Base-by-base conservation (phyloP, 1,139 yeast species). In the Meyerozyma smithsonii region DNA sequence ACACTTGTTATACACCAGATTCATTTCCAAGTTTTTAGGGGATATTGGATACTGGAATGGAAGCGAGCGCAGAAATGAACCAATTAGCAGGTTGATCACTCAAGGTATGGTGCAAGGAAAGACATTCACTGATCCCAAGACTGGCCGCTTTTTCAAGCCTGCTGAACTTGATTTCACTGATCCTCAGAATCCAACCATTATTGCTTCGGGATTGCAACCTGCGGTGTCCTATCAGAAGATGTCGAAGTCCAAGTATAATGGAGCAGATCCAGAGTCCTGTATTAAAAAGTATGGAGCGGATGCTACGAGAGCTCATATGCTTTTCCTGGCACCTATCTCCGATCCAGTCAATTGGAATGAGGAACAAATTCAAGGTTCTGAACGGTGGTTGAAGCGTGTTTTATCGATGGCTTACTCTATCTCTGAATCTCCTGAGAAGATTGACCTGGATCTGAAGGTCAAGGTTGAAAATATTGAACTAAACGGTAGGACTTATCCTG, bases 81-180 rank as follows among this genome's bases (percentile, higher is more conserved):
- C 98, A 1, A 79, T 92, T 51, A 74, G 66, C 40, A 77, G 76
- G 44, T 67, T 92, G 33, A 81, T 92, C 1, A 90, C 97, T 1
- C 98, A 90, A 57, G 98, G 98, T 12, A 92, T 92, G 98, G 98
- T 92, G 4, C 97, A 90, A 49, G 97, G 97, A 1, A 80, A 78
- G 54, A 92, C 98, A 0, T 85, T 60, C 50, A 68, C 72, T 10
- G 84, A 89, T 49, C 94, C 96, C 1, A 62, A 60, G 0, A 82
- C 74, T 33, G 95, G 92, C 0, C 66, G 79, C 43, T 90, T 84
- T 54, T 66, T 92, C 47, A 86, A 78, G 49, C 94, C 95, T 0
- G 79, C 81, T 1, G 97, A 92, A 50, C 54, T 82, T 14, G 82
- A 77, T 39, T 39, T 61, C 1, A 44, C 64, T 1, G 61, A 63